Evolutionary conservation across 1,284 basidiomycete genomes (phyloP).

Genomic region (Heterobasidion occidentale): DNA sequence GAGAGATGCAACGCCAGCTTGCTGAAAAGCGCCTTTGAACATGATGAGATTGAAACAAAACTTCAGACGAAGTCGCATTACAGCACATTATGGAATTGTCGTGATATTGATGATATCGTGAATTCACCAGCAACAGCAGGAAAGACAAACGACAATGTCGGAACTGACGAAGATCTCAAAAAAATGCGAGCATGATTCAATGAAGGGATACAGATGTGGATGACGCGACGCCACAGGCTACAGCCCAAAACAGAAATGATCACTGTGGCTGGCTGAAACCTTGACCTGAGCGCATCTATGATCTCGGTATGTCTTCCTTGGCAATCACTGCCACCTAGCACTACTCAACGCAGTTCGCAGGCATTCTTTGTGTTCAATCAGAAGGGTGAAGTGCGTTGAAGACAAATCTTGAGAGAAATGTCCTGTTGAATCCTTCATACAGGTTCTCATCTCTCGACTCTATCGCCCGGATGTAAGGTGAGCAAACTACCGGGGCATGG

Average conservation of each 20-base stretch:
- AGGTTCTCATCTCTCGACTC: constrained; percentile 91
- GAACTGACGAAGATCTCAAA: too few relatives aligned
- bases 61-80: too few relatives aligned
- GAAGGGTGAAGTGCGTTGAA: constrained; percentile 79
- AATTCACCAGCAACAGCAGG: too few relatives aligned
- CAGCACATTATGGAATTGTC: too few relatives aligned
- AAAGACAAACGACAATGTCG: too few relatives aligned
- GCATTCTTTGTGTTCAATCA: constrained; percentile 98
- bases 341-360: constrained; percentile 27
- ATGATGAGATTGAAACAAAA: too few relatives aligned
- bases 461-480: constrained; percentile 94
- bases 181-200: too few relatives aligned
- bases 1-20: neutral
- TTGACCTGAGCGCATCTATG: constrained; percentile 1
- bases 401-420: neutral
- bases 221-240: neutral
- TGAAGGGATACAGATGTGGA: too few relatives aligned
- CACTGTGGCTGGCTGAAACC: too few relatives aligned
- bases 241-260: neutral
- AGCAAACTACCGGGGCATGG: constrained; percentile 16
- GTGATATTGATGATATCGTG: too few relatives aligned
- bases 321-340: neutral
- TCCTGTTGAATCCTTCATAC: constrained; percentile 4
- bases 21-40: too few relatives aligned
- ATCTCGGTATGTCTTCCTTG: constrained; percentile 4